Evolutionary conservation across 768 basidiomycete species (phyloP), one percentile per base, ranked within the genome.

Genomic region (Collybia nuda): DNA sequence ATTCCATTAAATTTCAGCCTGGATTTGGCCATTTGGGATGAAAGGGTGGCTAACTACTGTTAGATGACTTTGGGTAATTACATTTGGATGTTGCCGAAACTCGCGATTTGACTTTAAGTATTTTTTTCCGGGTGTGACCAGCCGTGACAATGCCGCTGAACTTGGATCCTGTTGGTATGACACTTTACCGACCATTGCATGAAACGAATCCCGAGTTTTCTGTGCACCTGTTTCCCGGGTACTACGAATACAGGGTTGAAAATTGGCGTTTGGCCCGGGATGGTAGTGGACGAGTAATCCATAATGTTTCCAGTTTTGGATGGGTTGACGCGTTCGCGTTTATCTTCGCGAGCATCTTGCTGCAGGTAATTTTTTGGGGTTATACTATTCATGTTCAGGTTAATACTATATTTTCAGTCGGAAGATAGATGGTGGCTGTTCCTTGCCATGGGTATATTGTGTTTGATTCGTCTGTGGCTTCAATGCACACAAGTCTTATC

Each of bases 171-270:
- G 9, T 3, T 11, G 6, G 32, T 32, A 32, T 32, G 32, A 32
- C 12, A 32, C 32, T 11, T 14, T 11, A 32, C 37, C 61, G 57
- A 48, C 73, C 71, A n/a, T 49, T 74, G 19, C 60, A 61, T 23
- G 54, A 56, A 37, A 59, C 65, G 22, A 60, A 71, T 56, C 85
- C 84, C 44, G 78, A 88, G 59, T 71, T 87, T 52, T 68, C 70
- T 6, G 58, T 85, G 36, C 58, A 76, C 40, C 64, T 73, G 32
- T 70, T 65, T 54, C 68, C 71, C 35, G 77, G 73, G 15, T 82
- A 72, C 61, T 69, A 67, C 42, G 86, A 90, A 62, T 88, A 84
- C 52, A 74, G 80, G 44, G 71, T 88, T 21, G 78, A 82, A 51
- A 77, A 82, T 50, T 73, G 72, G 73, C 75, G 65, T 12, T 53